phyloP scores from a whole-genome alignment of 805 yeast species.

The Ogataea minuta region DNA sequence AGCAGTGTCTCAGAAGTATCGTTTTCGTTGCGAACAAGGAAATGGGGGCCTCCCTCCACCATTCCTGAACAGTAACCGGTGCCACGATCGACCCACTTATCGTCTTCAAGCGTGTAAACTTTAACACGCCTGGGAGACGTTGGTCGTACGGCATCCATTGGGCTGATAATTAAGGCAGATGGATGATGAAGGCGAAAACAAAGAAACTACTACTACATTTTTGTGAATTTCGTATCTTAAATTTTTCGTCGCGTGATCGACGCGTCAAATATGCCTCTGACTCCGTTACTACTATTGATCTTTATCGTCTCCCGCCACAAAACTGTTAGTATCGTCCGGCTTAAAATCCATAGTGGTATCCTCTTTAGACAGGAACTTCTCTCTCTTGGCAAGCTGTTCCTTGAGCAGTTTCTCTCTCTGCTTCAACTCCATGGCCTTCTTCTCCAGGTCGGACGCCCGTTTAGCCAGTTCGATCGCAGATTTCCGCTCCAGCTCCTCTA shows the following conservation, averaged over 20 bases:
- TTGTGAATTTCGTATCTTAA: constrained; percentile 6
- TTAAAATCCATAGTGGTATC: too few relatives aligned
- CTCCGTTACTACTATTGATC: constrained; percentile 2
- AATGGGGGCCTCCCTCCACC: constrained; percentile 50
- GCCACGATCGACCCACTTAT: constrained; percentile 88
- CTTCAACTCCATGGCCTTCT: constrained; percentile 70
- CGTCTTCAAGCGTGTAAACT: constrained; percentile 79
- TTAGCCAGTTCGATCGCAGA: constrained; percentile 70
- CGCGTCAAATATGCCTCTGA: constrained; percentile 5
- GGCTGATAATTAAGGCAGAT: not conserved
- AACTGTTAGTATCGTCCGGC: constrained; percentile 17
- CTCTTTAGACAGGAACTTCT: constrained; percentile 7
- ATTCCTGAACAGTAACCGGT: constrained; percentile 89
- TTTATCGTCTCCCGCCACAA: constrained; percentile 23
- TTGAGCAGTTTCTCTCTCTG: constrained; percentile 56
- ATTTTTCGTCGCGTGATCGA: constrained; percentile 10
- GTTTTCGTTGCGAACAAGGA: constrained; percentile 71
- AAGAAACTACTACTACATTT: not conserved
- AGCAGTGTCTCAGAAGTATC: constrained; percentile 58
- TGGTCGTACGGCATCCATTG: constrained; percentile 22
- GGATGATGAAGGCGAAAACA: constrained; percentile 1
- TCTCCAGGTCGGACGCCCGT: constrained; percentile 75
- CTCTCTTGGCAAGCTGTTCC: constrained; percentile 34
- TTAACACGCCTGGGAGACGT: constrained; percentile 74
- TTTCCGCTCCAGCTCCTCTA: constrained; percentile 76